phyloP scores from a whole-genome alignment of 1,284 basidiomycete species.

The Irpex sp. region DNA sequence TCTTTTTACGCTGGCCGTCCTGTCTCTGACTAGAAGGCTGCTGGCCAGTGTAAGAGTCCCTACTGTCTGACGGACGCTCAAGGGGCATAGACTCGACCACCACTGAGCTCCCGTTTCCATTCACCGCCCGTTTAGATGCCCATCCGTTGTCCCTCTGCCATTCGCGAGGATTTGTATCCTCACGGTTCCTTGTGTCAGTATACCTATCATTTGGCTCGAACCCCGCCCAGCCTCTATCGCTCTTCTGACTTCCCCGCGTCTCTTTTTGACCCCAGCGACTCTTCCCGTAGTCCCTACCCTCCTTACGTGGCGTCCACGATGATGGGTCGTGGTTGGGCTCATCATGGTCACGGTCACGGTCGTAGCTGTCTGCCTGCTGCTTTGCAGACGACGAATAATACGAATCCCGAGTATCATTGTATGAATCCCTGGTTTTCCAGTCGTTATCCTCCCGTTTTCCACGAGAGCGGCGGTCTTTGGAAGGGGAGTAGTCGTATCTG shows the following conservation, averaged over 20 bases:
- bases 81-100: background rate
- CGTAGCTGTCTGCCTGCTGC: constrained; percentile 46
- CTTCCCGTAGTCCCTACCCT: constrained; percentile 34
- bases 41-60: background rate
- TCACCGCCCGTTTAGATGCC: constrained; percentile 30
- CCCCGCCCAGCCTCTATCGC: constrained; percentile 17
- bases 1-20: constrained; percentile 32
- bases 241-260: constrained; percentile 19
- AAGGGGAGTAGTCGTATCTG: constrained; percentile 42
- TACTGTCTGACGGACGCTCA: background rate
- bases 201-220: constrained; percentile 20
- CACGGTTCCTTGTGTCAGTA: constrained; percentile 17
- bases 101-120: constrained; percentile 10
- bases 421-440: constrained; percentile 41
- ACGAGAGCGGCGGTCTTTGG: constrained; percentile 45
- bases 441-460: constrained; percentile 48
- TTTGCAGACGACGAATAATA: constrained; percentile 26
- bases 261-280: constrained; percentile 44
- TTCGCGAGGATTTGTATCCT: constrained; percentile 20
- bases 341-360: constrained; percentile 35
- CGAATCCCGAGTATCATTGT: constrained; percentile 32
- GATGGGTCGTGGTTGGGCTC: constrained; percentile 36
- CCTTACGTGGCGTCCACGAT: constrained; percentile 30
- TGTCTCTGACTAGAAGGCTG: constrained; percentile 29
- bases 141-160: constrained; percentile 34